Base-by-base conservation (phyloP, 768 basidiomycete species). In the Termitomyces sp. region DNA sequence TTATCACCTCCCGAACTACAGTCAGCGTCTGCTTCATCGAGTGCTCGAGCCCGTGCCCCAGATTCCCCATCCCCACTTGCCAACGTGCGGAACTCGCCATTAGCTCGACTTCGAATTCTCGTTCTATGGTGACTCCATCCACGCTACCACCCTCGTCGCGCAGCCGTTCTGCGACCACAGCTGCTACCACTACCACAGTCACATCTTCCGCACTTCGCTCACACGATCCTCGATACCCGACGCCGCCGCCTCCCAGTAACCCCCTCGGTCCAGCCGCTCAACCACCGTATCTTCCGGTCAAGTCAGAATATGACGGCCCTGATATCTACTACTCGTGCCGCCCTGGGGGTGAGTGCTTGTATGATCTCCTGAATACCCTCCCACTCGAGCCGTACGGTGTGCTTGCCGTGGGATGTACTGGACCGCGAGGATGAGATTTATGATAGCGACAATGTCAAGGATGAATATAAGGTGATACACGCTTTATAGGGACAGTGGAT, bases 401-500 rank as follows among this genome's bases (percentile, higher is more conserved):
- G 2, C 73, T 87, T 42, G 76, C n/a, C 77, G 2, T 91, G 89
- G 89, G 73, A 77, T 38, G 74, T 92, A 8, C 48, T 87, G 8
- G 88, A 90, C 56, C 71, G 80, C 40, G 88, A 91, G 62, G 90
- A 90, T 47, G 88, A 90, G 58, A 74, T 91, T 0, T 90, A 82
- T 54, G 85, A 89, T 58, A 70, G 78, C 44, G 84, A 88, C 57
- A 83, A 90, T 62, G 72, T 90, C 11, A 73, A 74, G 40, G 88
- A 89, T 54, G 87, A 90, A 58, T 82, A 87, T 55, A 92, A 91
- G 66, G 83, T 90, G 7, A 86, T 92, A 74, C 80, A 83, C 53
- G 87, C 88, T 5, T 69, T 91, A 12, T 91, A 89, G 89, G 81
- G 73, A 12, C 66, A 90, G 50, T 91, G 88, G 88, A 87, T 90